These are phyloP conservation scores for Cyclotella atomus DNA, from an alignment of 108 stramenopile genomes.

Conservation along the genomic window DNA sequence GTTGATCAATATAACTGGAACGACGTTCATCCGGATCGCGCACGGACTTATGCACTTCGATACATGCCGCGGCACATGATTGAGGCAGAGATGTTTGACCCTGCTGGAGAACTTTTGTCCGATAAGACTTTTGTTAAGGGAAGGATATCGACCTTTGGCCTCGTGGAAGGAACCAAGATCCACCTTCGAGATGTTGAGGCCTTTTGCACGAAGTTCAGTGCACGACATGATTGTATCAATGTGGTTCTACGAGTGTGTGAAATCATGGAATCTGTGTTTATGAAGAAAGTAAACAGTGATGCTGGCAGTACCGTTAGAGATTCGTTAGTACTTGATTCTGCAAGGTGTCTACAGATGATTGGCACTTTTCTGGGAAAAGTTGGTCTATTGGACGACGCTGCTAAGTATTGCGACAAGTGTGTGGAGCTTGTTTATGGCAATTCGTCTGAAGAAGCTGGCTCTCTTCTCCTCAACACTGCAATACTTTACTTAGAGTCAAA, in stretches of 20 bases:
- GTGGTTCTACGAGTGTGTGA: slow-evolving; percentile 11
- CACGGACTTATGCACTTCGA: slow-evolving; percentile 71
- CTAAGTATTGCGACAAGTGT: slow-evolving; percentile 71
- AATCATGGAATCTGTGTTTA: slow-evolving; percentile 25
- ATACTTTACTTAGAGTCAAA: slow-evolving; percentile 65
- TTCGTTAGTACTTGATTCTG: slow-evolving; percentile 59
- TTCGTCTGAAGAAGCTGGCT: slow-evolving; percentile 66
- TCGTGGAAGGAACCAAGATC: slow-evolving; percentile 58
- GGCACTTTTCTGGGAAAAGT: slow-evolving; percentile 74
- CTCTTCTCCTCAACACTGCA: slow-evolving; percentile 68
- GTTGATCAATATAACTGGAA: slow-evolving; percentile 61
- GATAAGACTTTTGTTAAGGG: slow-evolving; percentile 73
- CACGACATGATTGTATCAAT: slow-evolving; percentile 11
- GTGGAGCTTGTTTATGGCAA: slow-evolving; percentile 58
- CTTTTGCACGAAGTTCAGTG: slow-evolving; percentile 48
- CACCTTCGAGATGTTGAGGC: slow-evolving; percentile 75
- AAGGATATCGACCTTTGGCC: slow-evolving; percentile 64
- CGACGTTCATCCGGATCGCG: slow-evolving; percentile 57
- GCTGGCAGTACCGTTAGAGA: slow-evolving; percentile 6
- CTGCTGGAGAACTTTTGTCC: slow-evolving; percentile 58
- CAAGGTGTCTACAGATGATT: slow-evolving; percentile 71
- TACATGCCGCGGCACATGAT: slow-evolving; percentile 76
- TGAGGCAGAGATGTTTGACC: slow-evolving; percentile 65
- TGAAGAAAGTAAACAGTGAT: slow-evolving; percentile 29
- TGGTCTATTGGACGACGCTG: slow-evolving; percentile 72